These are phyloP conservation scores for Populus hybrid DNA, from an alignment of 441 rosid species.

Conservation along the genomic window DNA sequence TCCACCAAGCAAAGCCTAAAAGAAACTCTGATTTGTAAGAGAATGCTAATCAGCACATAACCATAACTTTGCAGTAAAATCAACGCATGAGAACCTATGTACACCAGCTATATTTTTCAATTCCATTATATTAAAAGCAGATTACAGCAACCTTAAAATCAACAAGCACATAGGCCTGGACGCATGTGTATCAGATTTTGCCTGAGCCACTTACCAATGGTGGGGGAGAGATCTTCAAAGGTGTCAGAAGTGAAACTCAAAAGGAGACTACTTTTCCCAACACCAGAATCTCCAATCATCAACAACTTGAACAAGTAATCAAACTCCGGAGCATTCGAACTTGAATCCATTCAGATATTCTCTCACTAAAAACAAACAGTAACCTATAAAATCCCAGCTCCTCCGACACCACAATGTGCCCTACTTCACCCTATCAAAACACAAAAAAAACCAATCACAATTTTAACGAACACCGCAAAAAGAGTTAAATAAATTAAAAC, in stretches of 20 bases:
- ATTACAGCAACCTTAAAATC: neutral
- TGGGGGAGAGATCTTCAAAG: slow-evolving; percentile 31
- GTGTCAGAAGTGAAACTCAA: slow-evolving; percentile 48
- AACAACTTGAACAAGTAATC: slow-evolving; percentile 63
- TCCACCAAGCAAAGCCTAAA: neutral
- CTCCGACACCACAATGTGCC: neutral
- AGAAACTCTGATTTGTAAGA: neutral
- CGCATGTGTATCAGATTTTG: neutral
- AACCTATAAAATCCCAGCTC: neutral
- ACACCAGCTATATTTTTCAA: neutral
- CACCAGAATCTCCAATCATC: slow-evolving; percentile 61
- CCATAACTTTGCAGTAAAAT: neutral
- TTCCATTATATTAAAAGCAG: neutral
- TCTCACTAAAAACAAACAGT: neutral
- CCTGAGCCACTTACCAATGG: slow-evolving; percentile 24
- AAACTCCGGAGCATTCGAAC: slow-evolving; percentile 43
- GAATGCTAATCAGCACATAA: neutral
- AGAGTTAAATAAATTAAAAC: neutral
- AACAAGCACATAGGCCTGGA: neutral
- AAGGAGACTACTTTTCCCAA: slow-evolving; percentile 62
- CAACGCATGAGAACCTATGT: neutral
- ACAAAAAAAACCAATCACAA: neutral
- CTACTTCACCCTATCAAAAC: neutral
- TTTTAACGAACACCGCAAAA: neutral
- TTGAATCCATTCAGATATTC: slow-evolving; percentile 21